Percentiles rank a stretch among this genome's conserved stretches.
These are phyloP conservation scores for Amniculicola lignicola DNA, from an alignment of 495 filamentous ascomycete species.

Conservation along the genomic window DNA sequence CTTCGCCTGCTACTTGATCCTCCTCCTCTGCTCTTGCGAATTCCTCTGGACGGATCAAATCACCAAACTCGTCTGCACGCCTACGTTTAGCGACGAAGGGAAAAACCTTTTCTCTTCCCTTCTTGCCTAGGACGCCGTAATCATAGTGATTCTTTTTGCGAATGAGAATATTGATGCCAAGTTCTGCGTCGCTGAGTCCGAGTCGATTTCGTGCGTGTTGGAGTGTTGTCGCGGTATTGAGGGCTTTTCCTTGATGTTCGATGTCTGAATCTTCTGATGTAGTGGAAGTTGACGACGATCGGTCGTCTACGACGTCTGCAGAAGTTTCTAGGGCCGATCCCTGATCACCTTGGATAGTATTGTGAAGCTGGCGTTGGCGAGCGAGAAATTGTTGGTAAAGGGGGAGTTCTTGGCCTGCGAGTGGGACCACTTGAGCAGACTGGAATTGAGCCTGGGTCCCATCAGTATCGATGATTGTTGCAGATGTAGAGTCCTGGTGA, in stretches of 20 bases:
- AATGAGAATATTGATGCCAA: conserved; percentile 88
- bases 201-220: conserved; percentile 79
- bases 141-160: conserved; percentile 84
- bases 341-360: conserved; percentile 65
- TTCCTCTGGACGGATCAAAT: conserved; percentile 87
- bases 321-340: conserved; percentile 62
- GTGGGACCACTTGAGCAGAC: conserved; percentile 57
- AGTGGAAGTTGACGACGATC: conserved; percentile 68
- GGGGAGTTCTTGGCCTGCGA: conserved; percentile 69
- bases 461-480: conserved; percentile 52
- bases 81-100: conserved; percentile 77
- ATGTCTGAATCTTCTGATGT: conserved; percentile 85
- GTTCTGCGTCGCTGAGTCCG: conserved; percentile 75
- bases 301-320: conserved; percentile 79
- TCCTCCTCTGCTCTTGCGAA: conserved; percentile 91
- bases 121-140: conserved; percentile 89
- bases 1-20: conserved; percentile 70
- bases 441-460: conserved; percentile 60
- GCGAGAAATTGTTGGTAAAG: conserved; percentile 90
- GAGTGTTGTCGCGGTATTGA: conserved; percentile 81
- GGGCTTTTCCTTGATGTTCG: conserved; percentile 85
- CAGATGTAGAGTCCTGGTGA: conserved; percentile 3
- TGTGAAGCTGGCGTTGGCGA: conserved; percentile 73
- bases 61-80: conserved; percentile 86
- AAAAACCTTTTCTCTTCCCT: conserved; percentile 89